These are phyloP conservation scores for Paxillus involutus DNA, from an alignment of 768 basidiomycete genomes.

Conservation along the genomic window DNA sequence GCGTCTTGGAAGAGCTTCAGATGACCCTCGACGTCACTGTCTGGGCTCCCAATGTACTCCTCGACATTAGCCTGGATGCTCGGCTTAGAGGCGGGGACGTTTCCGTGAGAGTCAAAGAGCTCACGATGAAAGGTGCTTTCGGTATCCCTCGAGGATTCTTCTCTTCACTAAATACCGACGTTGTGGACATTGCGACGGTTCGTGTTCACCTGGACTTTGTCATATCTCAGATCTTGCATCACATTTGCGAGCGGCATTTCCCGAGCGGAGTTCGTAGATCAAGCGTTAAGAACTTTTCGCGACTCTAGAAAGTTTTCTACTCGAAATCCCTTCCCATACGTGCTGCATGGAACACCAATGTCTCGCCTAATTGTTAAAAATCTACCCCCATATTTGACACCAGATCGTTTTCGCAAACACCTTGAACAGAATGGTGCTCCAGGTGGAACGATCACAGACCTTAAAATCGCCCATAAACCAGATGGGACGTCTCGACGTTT, in stretches of 20 bases:
- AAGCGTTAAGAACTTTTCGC: neutral
- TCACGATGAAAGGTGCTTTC: conserved; percentile 90
- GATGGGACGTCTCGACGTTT: conserved; percentile 85
- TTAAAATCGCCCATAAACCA: conserved; percentile 72
- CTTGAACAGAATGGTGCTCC: conserved; percentile 64
- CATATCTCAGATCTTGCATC: neutral
- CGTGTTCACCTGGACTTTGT: neutral
- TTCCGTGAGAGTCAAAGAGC: conserved; percentile 25
- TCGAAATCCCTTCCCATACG: neutral
- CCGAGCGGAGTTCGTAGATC: conserved; percentile 23
- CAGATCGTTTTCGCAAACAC: conserved; percentile 62
- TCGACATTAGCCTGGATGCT: conserved; percentile 75
- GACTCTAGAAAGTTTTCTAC: neutral
- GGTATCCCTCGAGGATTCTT: conserved; percentile 93
- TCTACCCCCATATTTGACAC: conserved; percentile 67
- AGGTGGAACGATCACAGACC: conserved; percentile 77
- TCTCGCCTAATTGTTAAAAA: conserved; percentile 86
- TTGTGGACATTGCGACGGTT: conserved; percentile 19
- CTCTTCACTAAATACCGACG: conserved; percentile 37
- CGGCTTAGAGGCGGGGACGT: conserved; percentile 1
- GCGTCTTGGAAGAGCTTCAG: conserved; percentile 88
- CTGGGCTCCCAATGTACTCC: conserved; percentile 77
- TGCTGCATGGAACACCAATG: conserved; percentile 42
- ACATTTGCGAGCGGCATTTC: conserved; percentile 12
- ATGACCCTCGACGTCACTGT: conserved; percentile 74